Evolutionary conservation across 2,329 filamentous ascomycete species (phyloP).

Genomic region (Fusarium aywerte): DNA sequence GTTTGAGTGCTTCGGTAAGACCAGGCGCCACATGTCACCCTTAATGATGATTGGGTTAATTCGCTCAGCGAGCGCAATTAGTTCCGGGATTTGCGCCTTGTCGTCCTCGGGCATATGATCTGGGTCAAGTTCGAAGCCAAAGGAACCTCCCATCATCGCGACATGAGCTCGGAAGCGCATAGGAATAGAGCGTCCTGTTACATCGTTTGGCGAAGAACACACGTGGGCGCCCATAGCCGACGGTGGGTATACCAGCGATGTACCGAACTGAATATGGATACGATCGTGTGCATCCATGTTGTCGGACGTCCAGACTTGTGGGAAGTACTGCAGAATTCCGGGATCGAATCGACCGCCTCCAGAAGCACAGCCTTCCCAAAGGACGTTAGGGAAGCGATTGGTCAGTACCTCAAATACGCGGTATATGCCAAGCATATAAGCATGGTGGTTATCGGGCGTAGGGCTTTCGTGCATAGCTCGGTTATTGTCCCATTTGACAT

Average conservation of each 20-base stretch:
- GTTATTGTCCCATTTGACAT: conserved; percentile 77
- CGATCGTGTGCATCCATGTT: conserved; percentile 72
- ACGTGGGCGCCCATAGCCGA: conserved; percentile 74
- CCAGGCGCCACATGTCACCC: conserved; percentile 69
- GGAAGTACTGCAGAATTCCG: conserved; percentile 71
- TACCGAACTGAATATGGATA: conserved; percentile 71
- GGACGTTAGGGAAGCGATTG: conserved; percentile 66
- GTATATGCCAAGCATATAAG: conserved; percentile 73
- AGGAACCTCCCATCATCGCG: conserved; percentile 75
- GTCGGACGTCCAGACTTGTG: conserved; percentile 73
- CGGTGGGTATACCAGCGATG: conserved; percentile 69
- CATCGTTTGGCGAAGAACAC: conserved; percentile 68
- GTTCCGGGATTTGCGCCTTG: conserved; percentile 60
- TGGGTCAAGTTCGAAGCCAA: conserved; percentile 72
- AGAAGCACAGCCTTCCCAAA: conserved; percentile 74
- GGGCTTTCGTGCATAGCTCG: conserved; percentile 70
- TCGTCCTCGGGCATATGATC: conserved; percentile 62
- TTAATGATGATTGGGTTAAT: conserved; percentile 69
- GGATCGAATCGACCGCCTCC: conserved; percentile 73
- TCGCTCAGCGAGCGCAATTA: conserved; percentile 65
- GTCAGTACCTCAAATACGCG: conserved; percentile 70
- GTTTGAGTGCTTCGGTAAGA: conserved; percentile 67
- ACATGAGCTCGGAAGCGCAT: conserved; percentile 72
- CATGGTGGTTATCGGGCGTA: conserved; percentile 63
- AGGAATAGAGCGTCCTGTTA: conserved; percentile 65